Percentiles rank a stretch among this genome's conserved stretches.
phyloP scores from a whole-genome alignment of 2,329 filamentous ascomycete species.

The Hypoxylon sp. region DNA sequence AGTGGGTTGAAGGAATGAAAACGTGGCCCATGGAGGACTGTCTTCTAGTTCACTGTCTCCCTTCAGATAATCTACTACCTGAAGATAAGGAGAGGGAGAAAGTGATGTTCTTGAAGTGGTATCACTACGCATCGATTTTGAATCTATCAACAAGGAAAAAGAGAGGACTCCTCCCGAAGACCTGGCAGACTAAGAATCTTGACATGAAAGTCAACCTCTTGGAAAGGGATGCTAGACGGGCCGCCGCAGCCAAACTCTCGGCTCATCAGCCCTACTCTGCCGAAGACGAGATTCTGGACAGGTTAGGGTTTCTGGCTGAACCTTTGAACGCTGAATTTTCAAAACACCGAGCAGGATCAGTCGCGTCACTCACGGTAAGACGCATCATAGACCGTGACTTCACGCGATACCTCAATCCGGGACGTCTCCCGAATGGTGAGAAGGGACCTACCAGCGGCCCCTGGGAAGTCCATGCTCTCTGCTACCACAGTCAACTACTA shows the following conservation, averaged over 20 bases:
- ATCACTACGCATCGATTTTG: constrained; percentile 34
- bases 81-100: constrained; percentile 25
- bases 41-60: constrained; percentile 8
- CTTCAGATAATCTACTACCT: constrained; percentile 17
- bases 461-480: constrained; percentile 38
- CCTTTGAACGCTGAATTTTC: constrained; percentile 24
- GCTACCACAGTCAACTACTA: constrained; percentile 33
- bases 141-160: constrained; percentile 12
- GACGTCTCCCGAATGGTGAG: constrained; percentile 12
- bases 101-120: constrained; percentile 36
- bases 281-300: constrained; percentile 37
- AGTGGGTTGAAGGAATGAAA: constrained; percentile 23
- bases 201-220: constrained; percentile 16
- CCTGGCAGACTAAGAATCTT: constrained; percentile 15
- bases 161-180: constrained; percentile 10
- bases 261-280: constrained; percentile 22
- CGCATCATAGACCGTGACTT: constrained; percentile 25
- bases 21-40: constrained; percentile 1
- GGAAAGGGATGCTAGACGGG: constrained; percentile 11
- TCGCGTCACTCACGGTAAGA: constrained; percentile 20
- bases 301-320: constrained; percentile 31
- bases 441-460: constrained; percentile 22
- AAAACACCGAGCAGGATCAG: constrained; percentile 9
- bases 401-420: constrained; percentile 25
- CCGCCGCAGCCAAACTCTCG: constrained; percentile 10